Evolutionary conservation across 768 basidiomycete genomes (phyloP).

Genomic region (Tylopilus plumbeoviolaceoides): DNA sequence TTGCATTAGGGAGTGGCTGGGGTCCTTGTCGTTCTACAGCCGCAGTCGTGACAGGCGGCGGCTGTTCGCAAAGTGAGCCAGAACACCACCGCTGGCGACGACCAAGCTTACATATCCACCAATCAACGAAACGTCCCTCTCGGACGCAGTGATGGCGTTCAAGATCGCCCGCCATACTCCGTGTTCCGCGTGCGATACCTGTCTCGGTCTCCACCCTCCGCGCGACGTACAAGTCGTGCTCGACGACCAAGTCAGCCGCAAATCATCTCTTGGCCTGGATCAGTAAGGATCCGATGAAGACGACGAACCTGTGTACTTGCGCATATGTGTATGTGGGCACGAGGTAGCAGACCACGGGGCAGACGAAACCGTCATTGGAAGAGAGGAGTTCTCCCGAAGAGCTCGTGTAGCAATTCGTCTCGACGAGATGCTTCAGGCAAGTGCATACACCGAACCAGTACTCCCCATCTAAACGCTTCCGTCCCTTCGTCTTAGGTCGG

Average conservation of each 20-base stretch:
- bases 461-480: conserved; percentile 12
- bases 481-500: conserved; percentile 21
- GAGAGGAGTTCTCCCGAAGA: conserved; percentile 66
- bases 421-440: conserved; percentile 78
- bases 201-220: conserved; percentile 68
- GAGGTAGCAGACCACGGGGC: conserved; percentile 63
- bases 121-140: conserved; percentile 48
- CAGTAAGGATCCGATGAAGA: conserved; percentile 75
- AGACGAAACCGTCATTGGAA: conserved; percentile 49
- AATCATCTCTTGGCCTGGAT: conserved; percentile 50
- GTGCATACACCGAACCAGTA: conserved; percentile 3
- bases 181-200: conserved; percentile 63
- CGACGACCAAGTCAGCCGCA: conserved; percentile 40
- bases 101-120: conserved; percentile 53
- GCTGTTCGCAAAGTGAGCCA: too few species aligned
- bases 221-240: conserved; percentile 53
- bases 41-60: too few species aligned
- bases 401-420: conserved; percentile 72
- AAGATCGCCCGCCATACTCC: conserved; percentile 83
- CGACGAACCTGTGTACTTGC: conserved; percentile 50
- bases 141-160: conserved; percentile 49
- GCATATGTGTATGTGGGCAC: conserved; percentile 69
- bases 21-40: too few species aligned
- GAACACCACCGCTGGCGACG: background rate
- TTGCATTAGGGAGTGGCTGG: too few species aligned